A percentile compares a stretch with the other conserved stretches of the same genome.
Evolutionary conservation across 139 green algal species (phyloP).

Genomic region (Picochlorum sp.): DNA sequence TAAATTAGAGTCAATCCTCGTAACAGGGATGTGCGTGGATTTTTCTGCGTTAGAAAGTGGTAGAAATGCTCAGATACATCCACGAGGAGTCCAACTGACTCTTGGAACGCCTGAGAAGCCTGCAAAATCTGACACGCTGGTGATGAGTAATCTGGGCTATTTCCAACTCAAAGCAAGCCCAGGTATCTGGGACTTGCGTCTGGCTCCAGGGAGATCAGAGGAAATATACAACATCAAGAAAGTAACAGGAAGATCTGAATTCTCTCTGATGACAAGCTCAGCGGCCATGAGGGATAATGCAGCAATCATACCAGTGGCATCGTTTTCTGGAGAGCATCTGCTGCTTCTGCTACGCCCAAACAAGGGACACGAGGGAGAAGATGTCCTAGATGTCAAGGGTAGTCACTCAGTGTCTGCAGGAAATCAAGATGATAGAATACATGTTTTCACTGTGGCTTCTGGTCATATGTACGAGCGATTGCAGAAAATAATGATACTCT

Average conservation of each 20-base stretch:
- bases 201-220: slow-evolving; percentile 42
- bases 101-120: slow-evolving; percentile 46
- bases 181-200: slow-evolving; percentile 56
- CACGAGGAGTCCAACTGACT: slow-evolving; percentile 82
- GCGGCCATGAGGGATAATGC: neutral
- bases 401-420: slow-evolving; percentile 6
- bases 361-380: slow-evolving; percentile 53
- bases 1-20: slow-evolving; percentile 87
- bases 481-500: slow-evolving; percentile 98
- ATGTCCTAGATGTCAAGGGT: slow-evolving; percentile 51
- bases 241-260: neutral
- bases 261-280: neutral
- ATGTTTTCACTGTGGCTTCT: slow-evolving; percentile 95
- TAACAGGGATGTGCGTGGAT: slow-evolving; percentile 80
- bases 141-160: slow-evolving; percentile 98
- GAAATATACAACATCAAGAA: slow-evolving; percentile 23
- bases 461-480: slow-evolving; percentile 98
- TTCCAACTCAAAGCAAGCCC: slow-evolving; percentile 91
- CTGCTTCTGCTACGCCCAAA: slow-evolving; percentile 68
- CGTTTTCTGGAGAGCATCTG: slow-evolving; percentile 49
- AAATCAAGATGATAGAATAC: slow-evolving; percentile 51
- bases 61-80: slow-evolving; percentile 40
- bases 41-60: slow-evolving; percentile 16
- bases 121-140: slow-evolving; percentile 75
- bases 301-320: slow-evolving; percentile 28